Evolutionary conservation across 129 eudicot genomes (phyloP).

Genomic region (Kitagawia praeruptora): DNA sequence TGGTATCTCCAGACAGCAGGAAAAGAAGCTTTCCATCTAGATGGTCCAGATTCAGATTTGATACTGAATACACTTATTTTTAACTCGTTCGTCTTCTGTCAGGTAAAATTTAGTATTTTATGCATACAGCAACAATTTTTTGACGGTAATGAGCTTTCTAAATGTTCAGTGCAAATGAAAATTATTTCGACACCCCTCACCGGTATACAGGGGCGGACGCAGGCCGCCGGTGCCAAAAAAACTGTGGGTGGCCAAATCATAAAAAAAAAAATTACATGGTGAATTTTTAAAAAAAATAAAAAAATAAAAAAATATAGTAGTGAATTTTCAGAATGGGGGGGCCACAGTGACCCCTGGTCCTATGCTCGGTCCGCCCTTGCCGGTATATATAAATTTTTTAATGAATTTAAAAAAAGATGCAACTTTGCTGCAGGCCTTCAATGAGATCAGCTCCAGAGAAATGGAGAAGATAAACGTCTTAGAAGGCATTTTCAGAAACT

Average conservation of each 20-base stretch:
- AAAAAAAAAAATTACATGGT: too few relatives aligned
- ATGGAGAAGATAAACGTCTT: conserved; percentile 91
- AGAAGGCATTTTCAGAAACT: conserved; percentile 68
- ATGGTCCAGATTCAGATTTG: conserved; percentile 52
- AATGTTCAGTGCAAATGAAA: not conserved
- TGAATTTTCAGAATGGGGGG: too few relatives aligned
- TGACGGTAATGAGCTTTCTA: not conserved
- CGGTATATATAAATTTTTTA: too few relatives aligned
- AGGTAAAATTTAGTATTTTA: conserved; percentile 34
- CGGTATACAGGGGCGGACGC: too few relatives aligned
- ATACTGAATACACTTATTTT: conserved; percentile 79
- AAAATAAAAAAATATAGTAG: too few relatives aligned
- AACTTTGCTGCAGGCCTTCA: conserved; percentile 51
- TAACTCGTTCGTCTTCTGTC: conserved; percentile 87
- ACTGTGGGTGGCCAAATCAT: too few relatives aligned
- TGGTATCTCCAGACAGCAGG: conserved; percentile 85
- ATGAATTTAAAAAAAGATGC: not conserved
- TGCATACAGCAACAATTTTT: not conserved
- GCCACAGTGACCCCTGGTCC: too few relatives aligned
- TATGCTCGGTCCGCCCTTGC: too few relatives aligned
- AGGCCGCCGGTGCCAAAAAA: too few relatives aligned
- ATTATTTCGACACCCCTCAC: not conserved
- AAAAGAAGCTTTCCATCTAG: conserved; percentile 44
- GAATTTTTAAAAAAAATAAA: too few relatives aligned
- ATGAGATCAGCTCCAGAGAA: conserved; percentile 81